phyloP scores from a whole-genome alignment of 768 basidiomycete species.

The Leccinum obscurum region DNA sequence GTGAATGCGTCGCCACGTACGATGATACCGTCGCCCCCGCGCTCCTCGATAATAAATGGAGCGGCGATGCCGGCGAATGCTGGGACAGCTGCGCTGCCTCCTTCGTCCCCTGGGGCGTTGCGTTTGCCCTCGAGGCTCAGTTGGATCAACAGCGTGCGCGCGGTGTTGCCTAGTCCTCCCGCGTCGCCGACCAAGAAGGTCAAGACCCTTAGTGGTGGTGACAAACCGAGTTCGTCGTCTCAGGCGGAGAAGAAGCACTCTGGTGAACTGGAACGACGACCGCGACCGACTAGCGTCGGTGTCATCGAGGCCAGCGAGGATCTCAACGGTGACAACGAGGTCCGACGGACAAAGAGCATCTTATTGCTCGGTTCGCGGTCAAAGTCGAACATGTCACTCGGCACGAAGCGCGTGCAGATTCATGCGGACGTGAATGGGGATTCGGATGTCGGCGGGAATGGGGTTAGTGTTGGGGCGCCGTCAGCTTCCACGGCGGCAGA shows the following conservation, averaged over 20 bases:
- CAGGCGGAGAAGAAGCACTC: slow-evolving; percentile 11
- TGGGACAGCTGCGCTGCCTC: slow-evolving; percentile 19
- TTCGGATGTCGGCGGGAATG: slow-evolving; percentile 2
- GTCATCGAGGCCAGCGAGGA: slow-evolving; percentile 33
- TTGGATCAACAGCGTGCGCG: slow-evolving; percentile 28
- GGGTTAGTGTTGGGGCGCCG: not conserved
- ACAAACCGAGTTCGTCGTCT: slow-evolving; percentile 5
- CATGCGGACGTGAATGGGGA: slow-evolving; percentile 27
- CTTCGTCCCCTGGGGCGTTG: slow-evolving; percentile 31
- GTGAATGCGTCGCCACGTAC: slow-evolving; percentile 3
- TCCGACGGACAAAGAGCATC: slow-evolving; percentile 34
- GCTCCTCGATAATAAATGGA: slow-evolving; percentile 6
- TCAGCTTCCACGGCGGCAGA: not conserved
- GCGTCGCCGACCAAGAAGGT: slow-evolving; percentile 26
- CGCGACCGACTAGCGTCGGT: slow-evolving; percentile 26
- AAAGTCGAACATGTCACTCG: slow-evolving; percentile 23
- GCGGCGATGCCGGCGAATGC: slow-evolving; percentile 2
- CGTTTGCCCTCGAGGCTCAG: slow-evolving; percentile 34
- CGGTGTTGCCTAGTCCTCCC: slow-evolving; percentile 31
- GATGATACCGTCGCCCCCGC: slow-evolving; percentile 9
- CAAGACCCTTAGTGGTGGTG: not conserved
- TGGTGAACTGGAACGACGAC: slow-evolving; percentile 16
- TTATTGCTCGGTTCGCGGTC: slow-evolving; percentile 30
- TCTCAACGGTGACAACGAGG: slow-evolving; percentile 4
- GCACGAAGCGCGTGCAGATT: slow-evolving; percentile 31